Percentiles rank a stretch among this genome's conserved stretches.
Evolutionary conservation across 106 monocot genomes (phyloP).

Genomic region (Dactylorhiza incarnata): DNA sequence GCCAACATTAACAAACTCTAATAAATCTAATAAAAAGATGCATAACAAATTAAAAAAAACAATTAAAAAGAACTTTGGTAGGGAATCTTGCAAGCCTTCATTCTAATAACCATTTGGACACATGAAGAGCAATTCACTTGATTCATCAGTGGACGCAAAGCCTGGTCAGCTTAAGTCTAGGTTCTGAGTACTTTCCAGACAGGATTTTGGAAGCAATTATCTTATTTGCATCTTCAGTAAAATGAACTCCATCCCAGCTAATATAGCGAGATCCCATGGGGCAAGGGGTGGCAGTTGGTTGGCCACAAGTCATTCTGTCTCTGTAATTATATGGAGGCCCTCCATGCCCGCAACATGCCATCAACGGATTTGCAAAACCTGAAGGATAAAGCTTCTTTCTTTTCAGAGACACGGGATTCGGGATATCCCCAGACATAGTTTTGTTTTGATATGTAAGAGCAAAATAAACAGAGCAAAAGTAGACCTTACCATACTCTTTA

Average conservation of each 20-base stretch:
- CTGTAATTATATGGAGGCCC: conserved; percentile 41
- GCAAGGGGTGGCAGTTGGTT: conserved; percentile 19
- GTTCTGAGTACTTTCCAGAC: conserved; percentile 25
- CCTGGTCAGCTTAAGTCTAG: conserved; percentile 22
- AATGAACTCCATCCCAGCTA: conserved; percentile 42
- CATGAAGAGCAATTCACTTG: too few relatives aligned
- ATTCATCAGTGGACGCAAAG: conserved; percentile 12
- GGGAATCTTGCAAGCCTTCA: too few relatives aligned
- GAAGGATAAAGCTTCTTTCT: too few relatives aligned
- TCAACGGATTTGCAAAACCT: conserved; percentile 33
- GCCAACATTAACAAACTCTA: too few relatives aligned
- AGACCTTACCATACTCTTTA: conserved; percentile 34
- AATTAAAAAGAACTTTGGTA: too few relatives aligned
- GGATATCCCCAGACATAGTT: too few relatives aligned
- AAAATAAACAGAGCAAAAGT: too few relatives aligned
- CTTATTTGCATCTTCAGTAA: conserved; percentile 26
- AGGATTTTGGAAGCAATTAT: conserved; percentile 31
- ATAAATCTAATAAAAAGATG: too few relatives aligned
- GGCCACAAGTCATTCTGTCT: conserved; percentile 24
- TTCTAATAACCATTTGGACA: too few relatives aligned
- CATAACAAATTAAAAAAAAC: too few relatives aligned
- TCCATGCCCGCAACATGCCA: conserved; percentile 39
- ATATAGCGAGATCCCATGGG: conserved; percentile 16
- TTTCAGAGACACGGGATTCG: too few relatives aligned
- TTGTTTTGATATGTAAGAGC: too few relatives aligned